Base-by-base conservation (phyloP, 2,329 filamentous ascomycete species). In the Zymoseptoria ardabiliae region DNA sequence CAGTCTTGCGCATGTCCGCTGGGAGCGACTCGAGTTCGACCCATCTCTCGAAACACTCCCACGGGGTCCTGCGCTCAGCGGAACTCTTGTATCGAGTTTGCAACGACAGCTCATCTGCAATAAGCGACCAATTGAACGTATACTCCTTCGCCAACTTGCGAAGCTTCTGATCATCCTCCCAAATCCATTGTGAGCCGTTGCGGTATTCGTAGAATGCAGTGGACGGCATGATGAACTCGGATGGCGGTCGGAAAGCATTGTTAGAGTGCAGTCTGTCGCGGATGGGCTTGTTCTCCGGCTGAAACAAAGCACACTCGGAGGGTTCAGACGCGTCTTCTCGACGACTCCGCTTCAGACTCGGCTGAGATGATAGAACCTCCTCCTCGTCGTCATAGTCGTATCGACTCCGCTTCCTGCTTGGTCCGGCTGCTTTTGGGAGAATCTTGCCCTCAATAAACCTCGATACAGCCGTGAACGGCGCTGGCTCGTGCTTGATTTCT, bases 21-120 rank as follows among this genome's bases (percentile, higher is more conserved):
- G 94, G 93, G 45, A 97, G 79, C 1, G 92, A 91, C 75, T 97
- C 94, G 11, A 97, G 78, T 66, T 89, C 87, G 57, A 97, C 89
- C 93, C 93, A 99, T 50, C 94, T 85, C 75, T 99, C 94, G 68
- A 99, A 99, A 72, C 94, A 99, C 76, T 99, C 94, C 94, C 94
- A 99, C 0, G 93, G 91, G 2, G 93, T 97, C 53, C 94, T 85
- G 62, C 94, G 84, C 72, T 97, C 93, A 10, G 91, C 86, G 1
- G 90, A 91, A 20, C 92, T 93, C n/a, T 85, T 82, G 70, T 91
- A 95, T 13, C 86, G 73, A 0, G 91, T 95, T 56, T 85, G 85
- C 17, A 88, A 82, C 1, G 85, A 82, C 56, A 97, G 78, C 61
- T 93, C 87, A 66, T 85, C 89, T 1, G 92, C 90, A 57, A 97